phyloP scores from a whole-genome alignment of 176 grass and related monocot species.

The Aegilops bicornis region DNA sequence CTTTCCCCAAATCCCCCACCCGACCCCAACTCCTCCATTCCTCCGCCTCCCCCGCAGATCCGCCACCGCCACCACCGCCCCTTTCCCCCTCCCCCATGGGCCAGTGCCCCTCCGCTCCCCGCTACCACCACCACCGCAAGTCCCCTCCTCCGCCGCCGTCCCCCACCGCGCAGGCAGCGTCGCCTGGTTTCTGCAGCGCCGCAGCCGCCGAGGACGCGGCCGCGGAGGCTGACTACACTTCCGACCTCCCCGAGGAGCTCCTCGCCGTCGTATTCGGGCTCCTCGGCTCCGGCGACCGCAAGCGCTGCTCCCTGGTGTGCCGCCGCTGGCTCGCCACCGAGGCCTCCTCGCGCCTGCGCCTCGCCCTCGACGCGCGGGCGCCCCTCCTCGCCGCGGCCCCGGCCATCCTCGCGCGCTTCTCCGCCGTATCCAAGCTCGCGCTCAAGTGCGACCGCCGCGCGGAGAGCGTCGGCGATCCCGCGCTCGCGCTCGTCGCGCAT shows the following conservation, averaged over 20 bases:
- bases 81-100: conserved; percentile 19
- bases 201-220: background rate
- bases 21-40: background rate
- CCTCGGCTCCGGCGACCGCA: conserved; percentile 67
- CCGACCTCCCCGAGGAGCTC: conserved; percentile 70
- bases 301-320: conserved; percentile 74
- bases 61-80: conserved; percentile 6
- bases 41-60: conserved; percentile 33
- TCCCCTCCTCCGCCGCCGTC: background rate
- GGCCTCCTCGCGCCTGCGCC: conserved; percentile 49
- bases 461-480: conserved; percentile 54
- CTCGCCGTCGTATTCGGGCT: conserved; percentile 51
- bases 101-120: conserved; percentile 45
- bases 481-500: conserved; percentile 46
- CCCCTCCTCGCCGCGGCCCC: conserved; percentile 37
- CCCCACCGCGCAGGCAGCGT: background rate
- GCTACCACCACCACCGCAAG: conserved; percentile 8
- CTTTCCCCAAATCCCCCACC: background rate
- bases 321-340: conserved; percentile 61
- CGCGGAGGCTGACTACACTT: conserved; percentile 46
- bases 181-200: background rate
- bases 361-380: conserved; percentile 59
- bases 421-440: conserved; percentile 60
- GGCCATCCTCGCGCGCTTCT: conserved; percentile 54
- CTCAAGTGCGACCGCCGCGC: conserved; percentile 73